Conservation (phyloP, 1,284 basidiomycete species). For the Cerrena zonata region DNA sequence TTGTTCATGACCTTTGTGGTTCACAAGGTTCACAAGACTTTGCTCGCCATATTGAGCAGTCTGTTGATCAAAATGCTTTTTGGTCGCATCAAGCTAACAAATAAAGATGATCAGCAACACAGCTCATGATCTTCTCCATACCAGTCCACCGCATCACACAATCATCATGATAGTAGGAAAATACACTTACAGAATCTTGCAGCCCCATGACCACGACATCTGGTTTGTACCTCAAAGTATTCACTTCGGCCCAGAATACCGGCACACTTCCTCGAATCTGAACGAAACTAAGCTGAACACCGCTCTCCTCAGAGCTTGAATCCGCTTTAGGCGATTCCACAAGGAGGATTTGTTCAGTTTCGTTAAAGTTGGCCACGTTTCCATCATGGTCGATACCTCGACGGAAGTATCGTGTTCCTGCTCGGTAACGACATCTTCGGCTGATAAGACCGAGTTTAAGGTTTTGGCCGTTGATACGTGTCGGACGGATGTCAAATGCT, state of each 20-base stretch:
- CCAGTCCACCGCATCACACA: constrained; percentile 5
- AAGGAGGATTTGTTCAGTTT: constrained; percentile 89
- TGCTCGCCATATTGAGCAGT: constrained; percentile 76
- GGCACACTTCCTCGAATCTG: constrained; percentile 94
- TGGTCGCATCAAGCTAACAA: constrained; percentile 62
- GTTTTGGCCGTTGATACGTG: constrained; percentile 73
- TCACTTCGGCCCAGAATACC: constrained; percentile 95
- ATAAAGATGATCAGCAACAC: neutral
- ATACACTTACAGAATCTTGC: constrained; percentile 63
- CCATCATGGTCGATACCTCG: constrained; percentile 86
- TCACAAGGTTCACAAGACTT: constrained; percentile 87
- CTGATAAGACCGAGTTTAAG: constrained; percentile 87
- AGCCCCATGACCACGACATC: constrained; percentile 95
- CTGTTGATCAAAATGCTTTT: constrained; percentile 73
- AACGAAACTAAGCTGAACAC: constrained; percentile 73
- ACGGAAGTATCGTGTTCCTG: constrained; percentile 95
- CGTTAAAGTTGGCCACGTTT: constrained; percentile 87
- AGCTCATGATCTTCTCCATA: neutral
- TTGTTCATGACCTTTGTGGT: constrained; percentile 91
- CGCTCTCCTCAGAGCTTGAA: constrained; percentile 46
- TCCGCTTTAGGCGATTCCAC: constrained; percentile 50
- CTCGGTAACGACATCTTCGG: constrained; percentile 86
- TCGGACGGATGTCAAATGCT: constrained; percentile 86
- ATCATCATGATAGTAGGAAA: constrained; percentile 4
- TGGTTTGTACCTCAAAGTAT: constrained; percentile 93